A percentile compares a stretch with the other conserved stretches of the same genome.
phyloP scores from a whole-genome alignment of 139 green algal species.

The Tetradesmus obliquus region DNA sequence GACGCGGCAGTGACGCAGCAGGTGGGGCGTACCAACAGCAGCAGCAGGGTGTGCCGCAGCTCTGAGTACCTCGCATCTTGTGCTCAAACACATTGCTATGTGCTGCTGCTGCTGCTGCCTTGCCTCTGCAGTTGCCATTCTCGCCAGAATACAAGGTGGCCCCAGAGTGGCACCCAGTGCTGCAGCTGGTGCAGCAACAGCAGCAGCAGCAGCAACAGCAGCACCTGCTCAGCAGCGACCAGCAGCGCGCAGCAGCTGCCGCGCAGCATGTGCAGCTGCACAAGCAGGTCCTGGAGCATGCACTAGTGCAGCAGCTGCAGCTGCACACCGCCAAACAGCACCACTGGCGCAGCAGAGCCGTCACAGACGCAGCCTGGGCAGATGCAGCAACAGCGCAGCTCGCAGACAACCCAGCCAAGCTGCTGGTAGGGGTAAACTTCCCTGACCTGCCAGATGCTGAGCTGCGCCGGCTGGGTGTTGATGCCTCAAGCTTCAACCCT shows the following conservation, averaged over 20 bases:
- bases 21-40: not conserved
- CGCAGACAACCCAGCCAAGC: not conserved
- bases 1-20: not conserved
- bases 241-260: not conserved
- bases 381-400: not conserved
- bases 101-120: not conserved
- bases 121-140: slow-evolving; percentile 30
- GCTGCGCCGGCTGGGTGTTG: not conserved
- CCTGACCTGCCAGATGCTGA: slow-evolving; percentile 8
- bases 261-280: slow-evolving; percentile 21
- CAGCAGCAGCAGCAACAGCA: slow-evolving; percentile 34
- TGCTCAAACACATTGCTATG: not conserved
- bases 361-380: not conserved
- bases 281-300: not conserved
- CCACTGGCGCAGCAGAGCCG: not conserved
- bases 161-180: slow-evolving; percentile 40
- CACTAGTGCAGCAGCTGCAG: slow-evolving; percentile 32
- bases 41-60: not conserved
- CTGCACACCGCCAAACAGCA: slow-evolving; percentile 16
- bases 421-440: slow-evolving; percentile 57
- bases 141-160: slow-evolving; percentile 42
- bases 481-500: slow-evolving; percentile 18
- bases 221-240: not conserved
- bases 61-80: not conserved
- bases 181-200: slow-evolving; percentile 15